phyloP scores from a whole-genome alignment of 2,329 filamentous ascomycete species.

The Nemania sp. region DNA sequence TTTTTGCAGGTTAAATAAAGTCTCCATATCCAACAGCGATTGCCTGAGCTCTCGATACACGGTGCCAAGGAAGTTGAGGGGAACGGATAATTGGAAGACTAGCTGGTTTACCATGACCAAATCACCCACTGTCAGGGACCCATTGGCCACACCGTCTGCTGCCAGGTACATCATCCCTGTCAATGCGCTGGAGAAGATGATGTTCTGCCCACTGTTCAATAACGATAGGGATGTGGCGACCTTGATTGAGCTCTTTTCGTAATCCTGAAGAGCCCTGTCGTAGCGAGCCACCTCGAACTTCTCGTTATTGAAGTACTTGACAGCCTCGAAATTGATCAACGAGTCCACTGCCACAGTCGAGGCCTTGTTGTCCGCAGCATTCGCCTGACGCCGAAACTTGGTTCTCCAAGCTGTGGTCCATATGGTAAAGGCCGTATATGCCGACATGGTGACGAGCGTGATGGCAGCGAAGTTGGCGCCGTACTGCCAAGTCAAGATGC shows the following conservation, averaged over 20 bases:
- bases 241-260: slow-evolving; percentile 95
- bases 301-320: slow-evolving; percentile 99
- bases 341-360: slow-evolving; percentile 96
- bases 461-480: slow-evolving; percentile 90
- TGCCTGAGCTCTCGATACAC: slow-evolving; percentile 96
- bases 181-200: slow-evolving; percentile 93
- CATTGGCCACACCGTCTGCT: slow-evolving; percentile 82
- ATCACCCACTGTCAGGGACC: slow-evolving; percentile 86
- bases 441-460: slow-evolving; percentile 86
- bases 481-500: slow-evolving; percentile 95
- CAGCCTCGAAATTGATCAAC: slow-evolving; percentile 97
- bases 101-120: slow-evolving; percentile 99
- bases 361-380: slow-evolving; percentile 93
- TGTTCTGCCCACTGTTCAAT: slow-evolving; percentile 92
- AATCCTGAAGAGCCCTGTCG: slow-evolving; percentile 81
- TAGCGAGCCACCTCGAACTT: slow-evolving; percentile 91
- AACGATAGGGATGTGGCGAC: slow-evolving; percentile 91
- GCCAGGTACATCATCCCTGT: slow-evolving; percentile 99
- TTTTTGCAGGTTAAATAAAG: slow-evolving; percentile 94
- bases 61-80: slow-evolving; percentile 96
- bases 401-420: slow-evolving; percentile 96
- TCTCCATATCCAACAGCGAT: slow-evolving; percentile 97
- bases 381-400: slow-evolving; percentile 92
- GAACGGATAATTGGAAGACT: slow-evolving; percentile 95
- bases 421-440: slow-evolving; percentile 96